These are phyloP conservation scores for Lasiodiplodia hormozganensis DNA, from an alignment of 2,329 filamentous ascomycete genomes.

Conservation along the genomic window DNA sequence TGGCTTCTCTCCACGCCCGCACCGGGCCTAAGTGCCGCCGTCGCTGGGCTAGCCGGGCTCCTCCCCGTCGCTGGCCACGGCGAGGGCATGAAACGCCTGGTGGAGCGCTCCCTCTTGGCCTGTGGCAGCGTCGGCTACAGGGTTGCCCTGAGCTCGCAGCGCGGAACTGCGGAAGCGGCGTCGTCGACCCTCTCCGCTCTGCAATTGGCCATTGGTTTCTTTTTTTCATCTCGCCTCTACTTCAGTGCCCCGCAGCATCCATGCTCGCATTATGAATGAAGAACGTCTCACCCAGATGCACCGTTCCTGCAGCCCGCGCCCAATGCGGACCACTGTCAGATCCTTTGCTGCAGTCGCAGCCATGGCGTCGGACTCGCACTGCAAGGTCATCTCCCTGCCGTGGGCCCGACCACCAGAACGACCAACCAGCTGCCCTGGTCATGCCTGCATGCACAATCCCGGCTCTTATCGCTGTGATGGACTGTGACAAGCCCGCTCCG, in stretches of 20 bases:
- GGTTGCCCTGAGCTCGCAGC: conserved; percentile 16
- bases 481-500: conserved; percentile 20
- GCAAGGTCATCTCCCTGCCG: conserved; percentile 12
- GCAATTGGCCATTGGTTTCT: conserved; percentile 9
- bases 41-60: neutral
- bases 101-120: conserved; percentile 17
- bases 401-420: conserved; percentile 13
- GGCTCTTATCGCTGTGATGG: conserved; percentile 20
- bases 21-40: neutral
- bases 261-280: conserved; percentile 12
- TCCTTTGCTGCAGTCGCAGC: conserved; percentile 14
- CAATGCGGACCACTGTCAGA: conserved; percentile 3
- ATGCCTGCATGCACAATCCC: conserved; percentile 10
- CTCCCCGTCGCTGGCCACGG: neutral
- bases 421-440: neutral
- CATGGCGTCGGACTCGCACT: conserved; percentile 13
- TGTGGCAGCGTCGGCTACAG: conserved; percentile 15
- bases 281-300: conserved; percentile 13
- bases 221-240: conserved; percentile 23
- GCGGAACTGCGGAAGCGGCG: conserved; percentile 23
- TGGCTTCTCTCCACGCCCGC: neutral
- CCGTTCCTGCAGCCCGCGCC: conserved; percentile 15
- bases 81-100: conserved; percentile 20
- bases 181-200: conserved; percentile 7
- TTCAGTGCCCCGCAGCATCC: conserved; percentile 14